These are phyloP conservation scores for Ascochyta viciae-villosae DNA, from an alignment of 2,329 filamentous ascomycete genomes.

Conservation along the genomic window DNA sequence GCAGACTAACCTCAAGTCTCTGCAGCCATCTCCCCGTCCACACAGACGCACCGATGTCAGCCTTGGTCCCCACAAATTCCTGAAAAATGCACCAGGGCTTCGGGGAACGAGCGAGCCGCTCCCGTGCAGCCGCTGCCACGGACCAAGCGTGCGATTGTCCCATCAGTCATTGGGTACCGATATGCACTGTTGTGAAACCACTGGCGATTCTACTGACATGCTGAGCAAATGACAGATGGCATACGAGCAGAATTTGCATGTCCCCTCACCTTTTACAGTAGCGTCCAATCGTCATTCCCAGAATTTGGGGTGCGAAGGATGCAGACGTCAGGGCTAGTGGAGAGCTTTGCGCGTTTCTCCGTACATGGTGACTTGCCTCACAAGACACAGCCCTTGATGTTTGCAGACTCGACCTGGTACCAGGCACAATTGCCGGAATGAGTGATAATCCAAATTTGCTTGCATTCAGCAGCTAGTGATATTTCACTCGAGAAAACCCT, in stretches of 20 bases:
- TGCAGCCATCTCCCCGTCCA: constrained; percentile 7
- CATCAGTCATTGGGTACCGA: constrained; percentile 9
- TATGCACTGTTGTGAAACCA: constrained; percentile 8
- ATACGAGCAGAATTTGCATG: constrained; percentile 16
- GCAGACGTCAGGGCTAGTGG: constrained; percentile 1
- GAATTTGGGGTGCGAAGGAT: neutral
- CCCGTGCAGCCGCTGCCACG: constrained; percentile 15
- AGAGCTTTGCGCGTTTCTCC: constrained; percentile 14
- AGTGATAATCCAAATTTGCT: no score
- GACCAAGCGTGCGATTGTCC: neutral
- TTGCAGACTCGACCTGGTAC: no score
- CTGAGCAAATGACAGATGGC: constrained; percentile 4
- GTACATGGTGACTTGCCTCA: neutral
- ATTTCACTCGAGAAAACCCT: no score
- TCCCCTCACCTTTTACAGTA: constrained; percentile 2
- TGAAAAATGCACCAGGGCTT: neutral
- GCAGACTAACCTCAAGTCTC: constrained; percentile 2
- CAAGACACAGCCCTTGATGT: neutral
- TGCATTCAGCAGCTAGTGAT: no score
- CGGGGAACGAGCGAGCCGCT: constrained; percentile 15
- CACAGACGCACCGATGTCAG: constrained; percentile 1
- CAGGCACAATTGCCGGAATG: no score
- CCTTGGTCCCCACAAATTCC: constrained; percentile 4
- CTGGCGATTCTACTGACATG: neutral
- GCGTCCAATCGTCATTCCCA: constrained; percentile 1